Conservation (phyloP, 768 basidiomycete genomes). For the Amanita inopinata region DNA sequence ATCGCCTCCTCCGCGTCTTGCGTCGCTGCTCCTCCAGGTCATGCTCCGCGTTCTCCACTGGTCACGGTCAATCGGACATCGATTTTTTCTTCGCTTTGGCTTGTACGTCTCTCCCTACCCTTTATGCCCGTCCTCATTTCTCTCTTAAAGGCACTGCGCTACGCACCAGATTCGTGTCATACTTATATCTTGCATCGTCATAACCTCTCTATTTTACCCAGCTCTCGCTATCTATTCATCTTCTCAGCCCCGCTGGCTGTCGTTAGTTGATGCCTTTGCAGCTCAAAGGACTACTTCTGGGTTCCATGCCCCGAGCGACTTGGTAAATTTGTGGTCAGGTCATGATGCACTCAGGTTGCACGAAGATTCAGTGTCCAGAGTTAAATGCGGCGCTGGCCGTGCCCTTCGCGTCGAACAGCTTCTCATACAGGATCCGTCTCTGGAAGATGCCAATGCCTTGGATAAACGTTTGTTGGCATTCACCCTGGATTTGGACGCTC, state of each 20-base stretch:
- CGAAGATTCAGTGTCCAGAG: conserved; percentile 62
- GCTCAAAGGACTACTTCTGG: conserved; percentile 43
- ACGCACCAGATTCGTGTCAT: conserved; percentile 87
- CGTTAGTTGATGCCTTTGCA: conserved; percentile 55
- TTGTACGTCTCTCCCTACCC: conserved; percentile 42
- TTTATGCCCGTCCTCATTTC: conserved; percentile 6
- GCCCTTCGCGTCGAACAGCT: conserved; percentile 73
- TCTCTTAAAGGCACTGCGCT: conserved; percentile 61
- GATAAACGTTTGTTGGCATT: conserved; percentile 53
- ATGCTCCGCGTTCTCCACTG: conserved; percentile 22
- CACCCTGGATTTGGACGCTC: conserved; percentile 55
- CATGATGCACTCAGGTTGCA: conserved; percentile 53
- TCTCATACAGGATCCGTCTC: conserved; percentile 48
- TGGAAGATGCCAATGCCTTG: conserved; percentile 42
- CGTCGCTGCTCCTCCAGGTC: not conserved
- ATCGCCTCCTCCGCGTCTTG: not conserved
- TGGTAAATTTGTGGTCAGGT: conserved; percentile 64
- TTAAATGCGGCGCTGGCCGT: conserved; percentile 58
- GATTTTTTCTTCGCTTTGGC: conserved; percentile 67
- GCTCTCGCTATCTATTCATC: conserved; percentile 78
- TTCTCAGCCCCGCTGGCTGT: conserved; percentile 54
- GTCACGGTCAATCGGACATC: conserved; percentile 31
- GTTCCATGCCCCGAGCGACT: conserved; percentile 47
- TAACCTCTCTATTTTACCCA: conserved; percentile 86
- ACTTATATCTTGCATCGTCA: conserved; percentile 79